Evolutionary conservation across 129 eudicot species (phyloP), one percentile per base, ranked within the genome.

Genomic region (Escallonia rubra): DNA sequence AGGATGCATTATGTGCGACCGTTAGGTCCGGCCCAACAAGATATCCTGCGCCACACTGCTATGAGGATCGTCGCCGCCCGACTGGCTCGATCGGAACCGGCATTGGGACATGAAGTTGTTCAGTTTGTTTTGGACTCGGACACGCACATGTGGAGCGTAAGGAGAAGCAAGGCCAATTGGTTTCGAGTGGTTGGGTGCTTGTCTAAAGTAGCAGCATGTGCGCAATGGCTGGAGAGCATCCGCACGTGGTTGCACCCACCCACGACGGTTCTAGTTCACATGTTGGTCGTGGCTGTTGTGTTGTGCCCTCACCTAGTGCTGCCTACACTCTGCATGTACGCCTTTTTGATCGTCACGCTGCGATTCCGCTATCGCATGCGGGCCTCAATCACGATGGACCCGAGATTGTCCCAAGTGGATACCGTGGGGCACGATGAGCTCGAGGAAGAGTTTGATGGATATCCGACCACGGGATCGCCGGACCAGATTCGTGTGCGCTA

Each of bases 131-230:
- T 89, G 66, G 98, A 93, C 23, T 72, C 96, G 2, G 96, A 93
- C 61, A 84, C 87, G 8, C 95, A 86, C 76, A 70, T 88, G 64
- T 93, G 95, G 95, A 93, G 98, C 74, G 82, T 93, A 91, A 86
- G 98, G 72, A 83, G 94, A 48, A 89, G 96, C 77, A 93, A 93
- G 89, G 91, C 93, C 0, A 93, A 93, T 63, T 93, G 95, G 96
- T 88, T 89, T 43, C 70, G 96, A 11, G 71, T 88, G 0, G 84
- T 85, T 11, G 85, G 86, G 16, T 80, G 95, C 43, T 79, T 92
- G 65, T 89, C 96, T 3, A 84, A 76, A 66, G 86, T 86, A 41
- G 96, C 95, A 68, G 72, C 92, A 57, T 54, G 84, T 48, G 96
- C 87, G 0, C 68, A 83, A 6, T 93, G 98, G 98, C 76, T 88